phyloP scores from a whole-genome alignment of 768 basidiomycete species.

The Holtermanniella nyarrowii region DNA sequence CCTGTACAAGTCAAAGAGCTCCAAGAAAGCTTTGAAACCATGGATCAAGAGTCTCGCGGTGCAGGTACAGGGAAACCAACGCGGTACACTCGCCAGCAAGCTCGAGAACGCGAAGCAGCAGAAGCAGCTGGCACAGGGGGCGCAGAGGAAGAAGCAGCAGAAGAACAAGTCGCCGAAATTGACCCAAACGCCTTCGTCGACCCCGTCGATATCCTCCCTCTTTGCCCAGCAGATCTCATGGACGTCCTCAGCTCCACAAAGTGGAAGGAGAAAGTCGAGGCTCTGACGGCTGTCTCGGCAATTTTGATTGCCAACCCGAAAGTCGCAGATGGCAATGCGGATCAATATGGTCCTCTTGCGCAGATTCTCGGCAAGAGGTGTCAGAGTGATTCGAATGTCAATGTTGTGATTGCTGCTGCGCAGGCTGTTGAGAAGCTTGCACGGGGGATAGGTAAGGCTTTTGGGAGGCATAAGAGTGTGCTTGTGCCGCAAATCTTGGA shows the following conservation, averaged over 20 bases:
- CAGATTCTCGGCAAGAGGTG: slow-evolving; percentile 70
- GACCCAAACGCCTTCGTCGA: slow-evolving; percentile 76
- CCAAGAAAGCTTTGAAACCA: slow-evolving; percentile 72
- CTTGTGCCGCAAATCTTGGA: slow-evolving; percentile 72
- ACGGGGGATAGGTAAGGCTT: slow-evolving; percentile 63
- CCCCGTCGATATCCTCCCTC: slow-evolving; percentile 63
- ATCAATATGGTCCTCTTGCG: slow-evolving; percentile 65
- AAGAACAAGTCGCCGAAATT: slow-evolving; percentile 48
- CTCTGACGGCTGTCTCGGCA: slow-evolving; percentile 67
- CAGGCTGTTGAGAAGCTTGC: slow-evolving; percentile 75
- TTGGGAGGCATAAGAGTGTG: slow-evolving; percentile 61
- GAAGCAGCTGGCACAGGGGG: slow-evolving; percentile 39
- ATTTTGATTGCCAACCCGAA: slow-evolving; percentile 57
- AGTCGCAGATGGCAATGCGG: slow-evolving; percentile 57
- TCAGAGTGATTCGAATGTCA: slow-evolving; percentile 83
- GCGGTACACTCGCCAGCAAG: slow-evolving; percentile 68
- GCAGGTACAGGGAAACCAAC: slow-evolving; percentile 71
- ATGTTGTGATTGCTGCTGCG: slow-evolving; percentile 83
- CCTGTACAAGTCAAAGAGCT: slow-evolving; percentile 94
- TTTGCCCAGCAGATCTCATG: slow-evolving; percentile 66
- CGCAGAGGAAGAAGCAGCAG: slow-evolving; percentile 45
- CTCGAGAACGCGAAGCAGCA: slow-evolving; percentile 44
- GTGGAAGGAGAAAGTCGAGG: slow-evolving; percentile 93
- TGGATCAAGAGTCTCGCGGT: slow-evolving; percentile 78
- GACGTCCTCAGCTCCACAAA: slow-evolving; percentile 73